These are phyloP conservation scores for Mortierella sp. DNA, from an alignment of 371 early-diverging fungal genomes.

Conservation along the genomic window DNA sequence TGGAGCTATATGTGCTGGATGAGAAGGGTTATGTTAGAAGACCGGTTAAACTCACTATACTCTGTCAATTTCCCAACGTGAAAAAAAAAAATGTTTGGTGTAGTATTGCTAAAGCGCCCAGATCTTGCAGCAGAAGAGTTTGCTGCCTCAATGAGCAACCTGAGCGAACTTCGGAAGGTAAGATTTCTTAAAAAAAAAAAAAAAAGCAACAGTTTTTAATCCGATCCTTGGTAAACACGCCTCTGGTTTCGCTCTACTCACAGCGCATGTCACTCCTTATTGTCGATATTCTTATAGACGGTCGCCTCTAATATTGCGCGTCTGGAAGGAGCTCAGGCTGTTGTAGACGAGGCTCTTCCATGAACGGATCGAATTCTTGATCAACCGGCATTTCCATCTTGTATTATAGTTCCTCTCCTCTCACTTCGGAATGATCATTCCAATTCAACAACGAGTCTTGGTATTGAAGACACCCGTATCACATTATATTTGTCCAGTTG, in stretches of 20 bases:
- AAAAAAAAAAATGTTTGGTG: neutral
- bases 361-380: conserved; percentile 5
- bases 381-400: neutral
- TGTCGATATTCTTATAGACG: conserved; percentile 18
- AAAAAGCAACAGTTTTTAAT: too few relatives aligned
- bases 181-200: neutral
- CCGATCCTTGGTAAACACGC: too few relatives aligned
- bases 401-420: too few relatives aligned
- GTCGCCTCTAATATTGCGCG: conserved; percentile 38
- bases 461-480: too few relatives aligned
- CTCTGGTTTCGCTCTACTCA: too few relatives aligned
- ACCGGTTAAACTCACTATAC: too few relatives aligned
- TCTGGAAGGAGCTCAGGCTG: conserved; percentile 34
- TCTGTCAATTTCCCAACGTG: neutral
- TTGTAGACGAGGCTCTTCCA: conserved; percentile 44
- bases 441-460: too few relatives aligned
- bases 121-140: conserved; percentile 44
- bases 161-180: conserved; percentile 45
- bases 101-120: conserved; percentile 19
- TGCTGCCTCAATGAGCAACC: conserved; percentile 26
- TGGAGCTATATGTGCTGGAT: neutral
- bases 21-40: neutral
- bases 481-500: conserved; percentile 1
- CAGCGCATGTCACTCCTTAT: too few relatives aligned
- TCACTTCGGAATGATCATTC: too few relatives aligned